Evolutionary conservation across 2,329 filamentous ascomycete species (phyloP), one percentile per base, ranked within the genome.

Genomic region (Botrytis paeoniae): DNA sequence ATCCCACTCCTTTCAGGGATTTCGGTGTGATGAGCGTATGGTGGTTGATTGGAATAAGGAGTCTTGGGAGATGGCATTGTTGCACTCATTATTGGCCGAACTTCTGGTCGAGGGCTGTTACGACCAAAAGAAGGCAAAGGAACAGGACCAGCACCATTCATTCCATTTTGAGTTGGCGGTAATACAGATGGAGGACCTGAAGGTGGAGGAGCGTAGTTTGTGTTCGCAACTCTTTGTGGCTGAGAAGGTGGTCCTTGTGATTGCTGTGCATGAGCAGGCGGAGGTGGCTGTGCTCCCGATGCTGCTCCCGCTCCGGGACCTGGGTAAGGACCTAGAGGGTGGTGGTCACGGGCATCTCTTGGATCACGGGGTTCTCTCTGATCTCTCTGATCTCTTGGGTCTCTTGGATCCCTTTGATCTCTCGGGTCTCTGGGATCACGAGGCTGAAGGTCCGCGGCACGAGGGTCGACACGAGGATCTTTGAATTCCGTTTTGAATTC

Each of bases 31-130:
- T 93, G 91, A 77, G 92, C 86, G 80, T 93, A 97, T 75, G 92
- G 65, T 76, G 91, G 92, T 75, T 93, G 93, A 79, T 95, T 93
- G 8, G 92, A 91, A 79, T 96, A 97, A 12, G 89, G 90, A 57
- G 93, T 92, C 79, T 94, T 95, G 74, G 95, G 95, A n/a, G 95
- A 98, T n/a, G 93, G 89, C 83, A 95, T 92, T 74, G 93, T 90
- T 80, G 92, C 93, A 77, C 97, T 95, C 76, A 95, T 89, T 75
- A 96, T 87, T 1, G 92, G 92, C 70, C 94, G 89, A 64, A 94
- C 91, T 77, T 98, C 95, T 69, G 92, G 89, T n/a, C 93, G 89
- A 74, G 95, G 93, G 81, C 93, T 97, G 78, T 90, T 90, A 43
- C 88, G 86, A 73, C 91, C 89, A 84, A 95, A 97, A 29, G 91